Conservation (phyloP, 2,329 filamentous ascomycete genomes). For the Fusarium bactridioides region DNA sequence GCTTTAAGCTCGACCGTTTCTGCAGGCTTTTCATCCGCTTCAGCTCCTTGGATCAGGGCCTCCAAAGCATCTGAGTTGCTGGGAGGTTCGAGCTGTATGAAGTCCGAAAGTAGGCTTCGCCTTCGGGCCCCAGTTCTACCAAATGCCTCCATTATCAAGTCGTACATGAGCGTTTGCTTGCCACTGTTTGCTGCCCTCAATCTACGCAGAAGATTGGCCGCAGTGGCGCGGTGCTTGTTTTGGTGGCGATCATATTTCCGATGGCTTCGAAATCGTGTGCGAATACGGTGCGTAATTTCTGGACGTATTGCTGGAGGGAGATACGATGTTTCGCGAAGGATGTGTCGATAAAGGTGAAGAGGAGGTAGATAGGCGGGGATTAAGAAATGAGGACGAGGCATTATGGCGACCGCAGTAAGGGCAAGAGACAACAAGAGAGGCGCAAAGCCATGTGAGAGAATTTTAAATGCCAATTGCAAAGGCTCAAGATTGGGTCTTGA, state of each 20-base stretch:
- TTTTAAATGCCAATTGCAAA: neutral
- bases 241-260: constrained; percentile 40
- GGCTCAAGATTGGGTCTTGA: neutral
- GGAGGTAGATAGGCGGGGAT: constrained; percentile 39
- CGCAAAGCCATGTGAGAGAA: constrained; percentile 4
- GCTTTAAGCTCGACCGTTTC: neutral
- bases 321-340: constrained; percentile 69
- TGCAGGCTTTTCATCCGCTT: neutral
- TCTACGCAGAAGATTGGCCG: constrained; percentile 53
- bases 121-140: constrained; percentile 62
- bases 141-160: constrained; percentile 59
- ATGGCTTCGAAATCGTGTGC: constrained; percentile 56
- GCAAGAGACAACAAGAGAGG: neutral
- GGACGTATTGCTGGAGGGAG: constrained; percentile 61
- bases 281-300: constrained; percentile 54
- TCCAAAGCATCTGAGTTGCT: constrained; percentile 53
- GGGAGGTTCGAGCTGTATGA: constrained; percentile 50
- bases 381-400: constrained; percentile 42
- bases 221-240: constrained; percentile 50
- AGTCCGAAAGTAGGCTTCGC: constrained; percentile 54
- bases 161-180: constrained; percentile 55
- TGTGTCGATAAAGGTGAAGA: constrained; percentile 61
- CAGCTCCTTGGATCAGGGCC: constrained; percentile 31
- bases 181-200: constrained; percentile 64
- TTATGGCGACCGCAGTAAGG: constrained; percentile 10